Base-by-base conservation (phyloP, 75 land plant species). In the Sequoia sempervirens region DNA sequence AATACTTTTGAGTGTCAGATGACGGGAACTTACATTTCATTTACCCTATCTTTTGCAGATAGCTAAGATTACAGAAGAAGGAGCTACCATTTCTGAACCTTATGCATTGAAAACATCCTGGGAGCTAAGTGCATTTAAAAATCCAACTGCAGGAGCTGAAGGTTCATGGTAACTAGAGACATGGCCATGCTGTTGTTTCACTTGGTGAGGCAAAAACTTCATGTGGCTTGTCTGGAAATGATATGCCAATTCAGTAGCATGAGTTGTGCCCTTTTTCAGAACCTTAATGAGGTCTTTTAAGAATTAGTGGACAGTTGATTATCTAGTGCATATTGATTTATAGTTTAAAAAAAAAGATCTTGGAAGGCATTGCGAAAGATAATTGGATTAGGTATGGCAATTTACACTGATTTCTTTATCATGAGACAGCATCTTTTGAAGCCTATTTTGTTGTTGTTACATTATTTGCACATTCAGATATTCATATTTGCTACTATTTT, bases 51-150 rank as follows among this genome's bases (percentile, higher is more conserved):
- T 82, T 83, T 40, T 86, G 54, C 94, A 96, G 98, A 86, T 96
- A 38, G 98, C 98, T 2, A 93, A 94, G 82, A 84, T 96, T 32
- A 96, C 98, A 11, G 96, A 92, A 83, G 95, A 88, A 47, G 98
- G 97, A 7, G 84, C 83, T 8, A 88, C 87, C 5, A 89, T 95
- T 41, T 85, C 86, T 32, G 86, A 84, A 76, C 98, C 98, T 0
- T 95, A 92, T 78, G 85, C 97, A 13, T 75, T 96, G 87, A 89
- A 90, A 85, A 92, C 97, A 17, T 84, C 84, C 86, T 96, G 98
- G 98, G 93, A 89, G 11, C 88, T 90, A 70, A 82, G 88, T 61
- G 97, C 98, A 50, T 96, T 96, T 86, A 79, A 95, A 81, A 95
- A 96, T 75, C 98, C 98, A 79, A 87, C 93, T 26, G 85, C 81